Evolutionary conservation across 1,284 basidiomycete genomes (phyloP).

Genomic region (Pascua guehoae): DNA sequence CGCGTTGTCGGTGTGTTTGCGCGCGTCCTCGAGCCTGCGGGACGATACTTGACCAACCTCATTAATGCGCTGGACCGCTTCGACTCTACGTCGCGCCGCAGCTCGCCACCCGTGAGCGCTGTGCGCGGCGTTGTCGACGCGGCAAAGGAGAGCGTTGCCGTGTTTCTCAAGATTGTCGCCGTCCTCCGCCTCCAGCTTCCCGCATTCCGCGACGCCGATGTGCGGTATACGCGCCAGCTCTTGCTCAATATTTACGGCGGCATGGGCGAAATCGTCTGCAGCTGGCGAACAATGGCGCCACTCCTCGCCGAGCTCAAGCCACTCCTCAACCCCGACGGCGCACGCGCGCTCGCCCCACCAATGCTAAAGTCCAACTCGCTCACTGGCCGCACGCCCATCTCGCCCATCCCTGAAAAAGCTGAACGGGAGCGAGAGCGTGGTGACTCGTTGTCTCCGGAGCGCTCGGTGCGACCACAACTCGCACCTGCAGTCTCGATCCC

Average conservation of each 20-base stretch:
- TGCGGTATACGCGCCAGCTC: conserved; percentile 82
- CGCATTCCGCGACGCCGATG: conserved; percentile 63
- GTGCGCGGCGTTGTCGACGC: conserved; percentile 78
- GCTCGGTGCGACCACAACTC: not conserved
- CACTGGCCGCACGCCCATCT: conserved; percentile 44
- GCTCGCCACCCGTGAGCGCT: conserved; percentile 59
- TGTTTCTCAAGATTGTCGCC: conserved; percentile 80
- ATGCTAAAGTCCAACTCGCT: conserved; percentile 15
- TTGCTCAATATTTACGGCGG: conserved; percentile 86
- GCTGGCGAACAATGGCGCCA: conserved; percentile 77
- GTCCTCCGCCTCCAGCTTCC: conserved; percentile 77
- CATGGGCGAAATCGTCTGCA: conserved; percentile 77
- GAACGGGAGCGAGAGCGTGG: conserved; percentile 19
- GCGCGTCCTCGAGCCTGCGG: conserved; percentile 81
- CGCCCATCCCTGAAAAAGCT: conserved; percentile 46
- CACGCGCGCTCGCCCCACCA: conserved; percentile 13
- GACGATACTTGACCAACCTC: conserved; percentile 73
- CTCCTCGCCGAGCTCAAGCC: conserved; percentile 68
- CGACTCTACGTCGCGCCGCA: conserved; percentile 73
- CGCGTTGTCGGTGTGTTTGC: conserved; percentile 74
- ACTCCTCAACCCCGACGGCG: conserved; percentile 50
- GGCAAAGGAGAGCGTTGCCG: conserved; percentile 77
- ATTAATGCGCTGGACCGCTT: conserved; percentile 90
- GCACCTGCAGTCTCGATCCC: not conserved
- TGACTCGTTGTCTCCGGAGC: conserved; percentile 2